Conservation (phyloP, 441 rosid species). For the Hura crepitans region DNA sequence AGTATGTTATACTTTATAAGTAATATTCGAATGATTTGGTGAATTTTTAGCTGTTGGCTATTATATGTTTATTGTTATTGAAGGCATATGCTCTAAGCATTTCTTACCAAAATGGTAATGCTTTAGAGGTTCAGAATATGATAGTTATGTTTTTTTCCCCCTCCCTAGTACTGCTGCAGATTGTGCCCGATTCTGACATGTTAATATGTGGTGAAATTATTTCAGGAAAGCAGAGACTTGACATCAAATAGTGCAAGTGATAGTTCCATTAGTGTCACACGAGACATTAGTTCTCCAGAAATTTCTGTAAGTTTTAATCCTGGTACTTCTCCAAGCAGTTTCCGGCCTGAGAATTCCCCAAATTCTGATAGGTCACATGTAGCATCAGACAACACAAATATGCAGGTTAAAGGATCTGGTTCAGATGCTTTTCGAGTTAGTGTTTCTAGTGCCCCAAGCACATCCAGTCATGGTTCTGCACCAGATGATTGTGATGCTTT, state of each 20-base stretch:
- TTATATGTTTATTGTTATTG: background rate
- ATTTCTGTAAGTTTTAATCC: slow-evolving; percentile 48
- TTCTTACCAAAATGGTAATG: background rate
- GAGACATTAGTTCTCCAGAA: slow-evolving; percentile 66
- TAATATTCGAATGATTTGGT: background rate
- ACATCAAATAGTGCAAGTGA: slow-evolving; percentile 75
- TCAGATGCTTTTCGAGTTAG: slow-evolving; percentile 93
- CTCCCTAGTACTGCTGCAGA: slow-evolving; percentile 1
- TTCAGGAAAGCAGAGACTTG: slow-evolving; percentile 86
- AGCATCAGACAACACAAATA: slow-evolving; percentile 69
- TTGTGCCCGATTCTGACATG: slow-evolving; percentile 6
- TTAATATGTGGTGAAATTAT: slow-evolving; percentile 25
- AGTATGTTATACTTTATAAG: background rate
- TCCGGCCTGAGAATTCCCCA: slow-evolving; percentile 53
- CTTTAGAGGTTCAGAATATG: background rate
- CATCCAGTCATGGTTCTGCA: slow-evolving; percentile 93
- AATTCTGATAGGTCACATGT: slow-evolving; percentile 79
- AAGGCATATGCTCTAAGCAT: background rate
- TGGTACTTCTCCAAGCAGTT: slow-evolving; percentile 47
- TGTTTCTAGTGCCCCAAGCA: slow-evolving; percentile 91
- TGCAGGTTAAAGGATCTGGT: slow-evolving; percentile 77
- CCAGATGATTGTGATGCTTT: slow-evolving; percentile 89
- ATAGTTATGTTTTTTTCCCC: background rate
- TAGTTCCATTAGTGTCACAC: slow-evolving; percentile 63
- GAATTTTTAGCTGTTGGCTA: background rate